Base-by-base conservation (phyloP, 805 yeast genomes). In the Dipodascus albidus region DNA sequence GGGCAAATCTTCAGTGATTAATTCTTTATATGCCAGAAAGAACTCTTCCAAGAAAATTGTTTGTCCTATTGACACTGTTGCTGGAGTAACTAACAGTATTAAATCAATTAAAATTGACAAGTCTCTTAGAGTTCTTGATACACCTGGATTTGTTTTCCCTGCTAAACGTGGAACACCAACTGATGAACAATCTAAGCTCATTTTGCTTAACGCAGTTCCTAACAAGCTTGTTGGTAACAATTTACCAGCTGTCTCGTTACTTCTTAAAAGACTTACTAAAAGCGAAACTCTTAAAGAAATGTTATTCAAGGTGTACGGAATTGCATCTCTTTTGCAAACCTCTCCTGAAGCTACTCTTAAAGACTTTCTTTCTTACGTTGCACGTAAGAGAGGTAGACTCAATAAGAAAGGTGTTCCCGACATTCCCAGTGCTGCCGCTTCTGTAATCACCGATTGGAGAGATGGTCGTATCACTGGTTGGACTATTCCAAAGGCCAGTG, bases 71-170 rank as follows among this genome's bases (percentile, higher is more conserved):
- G 99, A 98, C 51, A 93, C 95, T 65, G 91, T 86, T 71, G 97
- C 99, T 2, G 99, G 99, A 67, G 93, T 93, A 49, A 91, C 99
- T 31, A 90, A 96, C 0, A 74, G 90, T 2, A 73, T 93, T 67
- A 81, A 97, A 71, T 95, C 89, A 67, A 89, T 91, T 55, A 93
- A 91, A 71, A 78, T 91, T 56, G 99, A 93, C 69, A 85, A 82
- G 64, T 88, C 88, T 68, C 77, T 91, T 61, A 87, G 85, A 68
- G 77, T 93, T 59, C 76, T 93, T 64, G 99, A 91, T 69, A 87
- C 96, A 53, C 99, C 99, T 52, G 99, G 99, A 66, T 91, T 91
- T 57, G 96, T 93, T 44, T 91, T 93, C 81, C 98, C 98, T 51
- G 52, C 51, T 51, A 31, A 50, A 49, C 8, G 44, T 3, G n/a